A percentile compares a stretch with the other conserved stretches of the same genome.
Conservation (phyloP, 352 stramenopile genomes). For the Globisporangium parvum region DNA sequence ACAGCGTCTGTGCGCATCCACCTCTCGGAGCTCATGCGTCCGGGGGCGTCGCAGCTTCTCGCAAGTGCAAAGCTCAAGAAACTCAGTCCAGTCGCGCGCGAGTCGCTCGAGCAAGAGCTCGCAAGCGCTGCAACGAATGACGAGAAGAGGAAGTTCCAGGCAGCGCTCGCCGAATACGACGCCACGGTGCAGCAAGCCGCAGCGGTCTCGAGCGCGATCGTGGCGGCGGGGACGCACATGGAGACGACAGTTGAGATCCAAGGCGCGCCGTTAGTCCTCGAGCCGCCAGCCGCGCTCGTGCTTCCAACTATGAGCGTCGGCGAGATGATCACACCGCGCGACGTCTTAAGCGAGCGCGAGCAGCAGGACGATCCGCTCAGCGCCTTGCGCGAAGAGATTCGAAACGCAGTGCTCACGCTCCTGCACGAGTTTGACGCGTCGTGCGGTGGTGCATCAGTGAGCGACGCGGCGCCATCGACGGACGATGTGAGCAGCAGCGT, state of each 20-base stretch:
- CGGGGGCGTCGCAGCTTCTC: constrained; percentile 20
- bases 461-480: no score
- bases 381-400: constrained; percentile 58
- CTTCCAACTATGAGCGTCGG: constrained; percentile 26
- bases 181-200: constrained; percentile 17
- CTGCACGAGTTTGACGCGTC: constrained; percentile 59
- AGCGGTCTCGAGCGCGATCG: constrained; percentile 21
- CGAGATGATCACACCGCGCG: constrained; percentile 44
- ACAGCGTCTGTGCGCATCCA: constrained; percentile 28
- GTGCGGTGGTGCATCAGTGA: constrained; percentile 4
- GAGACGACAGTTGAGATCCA: constrained; percentile 26
- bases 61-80: constrained; percentile 12
- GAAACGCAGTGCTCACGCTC: constrained; percentile 40
- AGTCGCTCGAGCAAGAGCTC: constrained; percentile 56
- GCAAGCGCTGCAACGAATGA: constrained; percentile 40
- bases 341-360: constrained; percentile 42
- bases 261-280: constrained; percentile 27
- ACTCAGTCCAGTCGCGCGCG: constrained; percentile 28
- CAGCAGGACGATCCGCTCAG: constrained; percentile 29
- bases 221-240: constrained; percentile 22
- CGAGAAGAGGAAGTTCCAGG: constrained; percentile 73
- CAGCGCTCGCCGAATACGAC: constrained; percentile 61
- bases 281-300: constrained; percentile 23
- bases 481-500: neutral
- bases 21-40: constrained; percentile 27